Base-by-base conservation (phyloP, 257 asterid genomes). In the Solanum commersonii region DNA sequence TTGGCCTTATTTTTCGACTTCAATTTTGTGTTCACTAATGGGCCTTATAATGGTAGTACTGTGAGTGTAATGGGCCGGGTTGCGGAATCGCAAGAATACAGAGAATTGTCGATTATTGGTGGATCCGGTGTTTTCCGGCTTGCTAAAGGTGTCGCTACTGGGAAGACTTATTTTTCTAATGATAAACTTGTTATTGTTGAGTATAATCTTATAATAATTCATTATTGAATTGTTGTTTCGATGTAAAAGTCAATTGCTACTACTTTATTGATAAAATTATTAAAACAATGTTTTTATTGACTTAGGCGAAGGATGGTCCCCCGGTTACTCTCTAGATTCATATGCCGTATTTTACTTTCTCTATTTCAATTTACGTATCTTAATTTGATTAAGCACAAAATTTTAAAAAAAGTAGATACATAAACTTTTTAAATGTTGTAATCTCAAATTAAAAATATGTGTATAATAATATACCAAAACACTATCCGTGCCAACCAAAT, bases 91-190 rank as follows among this genome's bases (percentile, higher is more conserved):
- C 90, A 91, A 8, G 49, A 63, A 78, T 88, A 90, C 67, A 86
- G 93, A 60, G 94, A 92, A 89, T 37, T 92, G 86, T 89, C 92
- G 4, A 87, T 91, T 10, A 34, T 92, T 7, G 93, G 94, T 5
- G 94, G 93, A 9, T 89, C 89, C 27, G 94, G 92, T 3, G 68
- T 85, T 59, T 92, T 92, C 74, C 91, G 94, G 71, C 65, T 92
- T 38, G 93, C 94, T 4, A 81, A 87, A 12, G 94, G 94, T 40
- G 63, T 92, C 5, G 91, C 90, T 27, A 90, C 88, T 6, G 87
- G 89, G 34, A 91, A 70, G 22, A 91, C 92, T 12, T 73, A 52
- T 84, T 89, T 72, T 59, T 82, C 89, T 7, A 88, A 89, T 42
- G 23, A 78, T 27, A 25, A 89, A 1, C 71, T 79, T 82, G 84